Conservation (phyloP, 2,329 filamentous ascomycete genomes). For the Fusarium pseudograminearum region DNA sequence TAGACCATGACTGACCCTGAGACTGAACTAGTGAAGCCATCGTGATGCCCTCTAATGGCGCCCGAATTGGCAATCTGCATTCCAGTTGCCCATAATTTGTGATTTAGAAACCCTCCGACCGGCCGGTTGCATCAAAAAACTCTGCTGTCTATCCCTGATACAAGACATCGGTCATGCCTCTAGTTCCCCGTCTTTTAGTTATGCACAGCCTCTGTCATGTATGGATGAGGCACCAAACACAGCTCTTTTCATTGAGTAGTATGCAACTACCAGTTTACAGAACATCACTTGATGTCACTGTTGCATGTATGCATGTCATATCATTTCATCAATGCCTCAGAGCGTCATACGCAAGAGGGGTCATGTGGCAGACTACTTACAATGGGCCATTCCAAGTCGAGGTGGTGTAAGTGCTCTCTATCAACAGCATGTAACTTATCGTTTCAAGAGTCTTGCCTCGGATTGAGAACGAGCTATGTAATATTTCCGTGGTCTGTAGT, state of each 20-base stretch:
- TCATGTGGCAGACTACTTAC: neutral
- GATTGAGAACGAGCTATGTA: neutral
- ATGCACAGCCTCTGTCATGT: neutral
- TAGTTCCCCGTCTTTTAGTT: neutral
- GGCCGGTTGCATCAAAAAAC: slow-evolving; percentile 18
- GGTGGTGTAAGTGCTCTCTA: neutral
- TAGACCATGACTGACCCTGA: neutral
- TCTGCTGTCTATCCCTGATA: slow-evolving; percentile 14
- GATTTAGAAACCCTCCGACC: slow-evolving; percentile 2
- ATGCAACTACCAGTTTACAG: neutral
- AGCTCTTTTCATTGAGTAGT: neutral
- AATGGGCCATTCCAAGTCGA: neutral
- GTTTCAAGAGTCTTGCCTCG: no score
- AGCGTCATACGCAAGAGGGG: neutral
- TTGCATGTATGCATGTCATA: neutral
- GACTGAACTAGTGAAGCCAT: slow-evolving; percentile 32
- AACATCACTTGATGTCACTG: neutral
- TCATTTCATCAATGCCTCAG: neutral
- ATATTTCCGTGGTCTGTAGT: neutral
- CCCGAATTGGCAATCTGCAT: slow-evolving; percentile 19
- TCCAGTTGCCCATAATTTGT: slow-evolving; percentile 20
- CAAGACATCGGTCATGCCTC: slow-evolving; percentile 19
- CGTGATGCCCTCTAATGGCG: slow-evolving; percentile 18
- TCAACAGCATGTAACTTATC: neutral
- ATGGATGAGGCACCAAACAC: neutral